Conservation (phyloP, 139 green algal genomes). For the Chlorella sp. region DNA sequence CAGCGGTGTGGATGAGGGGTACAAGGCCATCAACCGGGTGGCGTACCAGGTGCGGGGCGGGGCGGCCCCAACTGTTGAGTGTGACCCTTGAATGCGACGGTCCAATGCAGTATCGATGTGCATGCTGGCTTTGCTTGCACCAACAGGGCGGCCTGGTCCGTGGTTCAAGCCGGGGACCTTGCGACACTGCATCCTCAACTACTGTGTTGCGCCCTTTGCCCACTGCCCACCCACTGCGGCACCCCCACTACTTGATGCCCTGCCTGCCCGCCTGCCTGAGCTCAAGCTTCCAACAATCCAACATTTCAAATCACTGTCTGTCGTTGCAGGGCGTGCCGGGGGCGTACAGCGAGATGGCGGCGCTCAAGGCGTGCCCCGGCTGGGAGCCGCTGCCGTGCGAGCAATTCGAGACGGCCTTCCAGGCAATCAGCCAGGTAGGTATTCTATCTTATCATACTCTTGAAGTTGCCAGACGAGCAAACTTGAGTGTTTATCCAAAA, state of each 20-base stretch:
- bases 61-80: background rate
- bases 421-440: slow-evolving; percentile 68
- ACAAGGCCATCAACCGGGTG: slow-evolving; percentile 16
- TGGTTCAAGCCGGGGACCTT: no score
- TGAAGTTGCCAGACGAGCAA: no score
- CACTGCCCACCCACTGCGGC: no score
- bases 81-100: background rate
- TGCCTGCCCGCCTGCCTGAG: background rate
- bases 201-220: background rate
- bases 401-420: slow-evolving; percentile 96
- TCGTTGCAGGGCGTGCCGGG: slow-evolving; percentile 92
- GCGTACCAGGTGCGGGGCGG: slow-evolving; percentile 27
- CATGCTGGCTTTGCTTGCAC: background rate
- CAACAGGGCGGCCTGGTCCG: no score
- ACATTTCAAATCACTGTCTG: background rate
- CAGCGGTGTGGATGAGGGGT: background rate
- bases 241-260: background rate
- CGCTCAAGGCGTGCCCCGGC: slow-evolving; percentile 80
- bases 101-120: background rate
- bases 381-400: slow-evolving; percentile 89
- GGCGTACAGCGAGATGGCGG: slow-evolving; percentile 95
- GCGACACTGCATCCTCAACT: no score
- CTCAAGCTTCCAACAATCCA: background rate
- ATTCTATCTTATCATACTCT: no score
- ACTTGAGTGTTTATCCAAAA: no score